A percentile compares a stretch with the other conserved stretches of the same genome.
phyloP scores from a whole-genome alignment of 1,284 basidiomycete species.

The Trichosporon inkin region DNA sequence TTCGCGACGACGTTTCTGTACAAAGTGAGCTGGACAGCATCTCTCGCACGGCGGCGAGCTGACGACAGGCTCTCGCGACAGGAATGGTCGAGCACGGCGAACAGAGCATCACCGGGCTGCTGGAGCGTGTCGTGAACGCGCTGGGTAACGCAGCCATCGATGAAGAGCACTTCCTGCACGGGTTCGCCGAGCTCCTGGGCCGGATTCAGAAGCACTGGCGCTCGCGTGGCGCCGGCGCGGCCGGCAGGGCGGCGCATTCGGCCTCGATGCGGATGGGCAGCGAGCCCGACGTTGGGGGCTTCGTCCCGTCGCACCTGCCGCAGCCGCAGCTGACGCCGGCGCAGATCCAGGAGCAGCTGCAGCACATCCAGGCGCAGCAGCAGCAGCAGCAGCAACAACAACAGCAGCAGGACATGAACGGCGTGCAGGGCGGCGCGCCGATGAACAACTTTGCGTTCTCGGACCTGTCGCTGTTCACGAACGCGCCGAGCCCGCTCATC shows the following conservation, averaged over 20 bases:
- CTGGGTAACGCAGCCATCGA: conserved; percentile 17
- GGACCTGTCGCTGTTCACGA: conserved; percentile 3
- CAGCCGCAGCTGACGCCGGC: background rate
- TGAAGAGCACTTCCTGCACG: conserved; percentile 18
- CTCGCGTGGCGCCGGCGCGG: background rate
- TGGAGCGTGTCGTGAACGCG: conserved; percentile 13
- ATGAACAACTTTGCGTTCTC: conserved; percentile 8
- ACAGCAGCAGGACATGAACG: background rate
- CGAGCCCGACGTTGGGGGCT: background rate
- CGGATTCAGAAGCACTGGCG: conserved; percentile 21
- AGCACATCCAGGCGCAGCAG: background rate
- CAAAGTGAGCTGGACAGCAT: conserved; percentile 19
- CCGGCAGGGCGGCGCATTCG: background rate
- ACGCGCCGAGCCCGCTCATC: background rate
- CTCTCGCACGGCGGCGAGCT: background rate
- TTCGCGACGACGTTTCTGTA: conserved; percentile 22
- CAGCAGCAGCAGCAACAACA: background rate
- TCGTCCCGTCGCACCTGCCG: background rate
- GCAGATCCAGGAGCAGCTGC: conserved; percentile 3
- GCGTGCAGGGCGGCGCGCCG: background rate
- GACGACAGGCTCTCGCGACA: conserved; percentile 13
- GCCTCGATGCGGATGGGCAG: background rate
- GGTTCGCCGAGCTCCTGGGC: conserved; percentile 15
- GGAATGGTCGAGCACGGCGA: conserved; percentile 21
- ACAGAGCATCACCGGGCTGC: conserved; percentile 7